Base-by-base conservation (phyloP, 176 grass and related monocot species). In the Musa acuminata region DNA sequence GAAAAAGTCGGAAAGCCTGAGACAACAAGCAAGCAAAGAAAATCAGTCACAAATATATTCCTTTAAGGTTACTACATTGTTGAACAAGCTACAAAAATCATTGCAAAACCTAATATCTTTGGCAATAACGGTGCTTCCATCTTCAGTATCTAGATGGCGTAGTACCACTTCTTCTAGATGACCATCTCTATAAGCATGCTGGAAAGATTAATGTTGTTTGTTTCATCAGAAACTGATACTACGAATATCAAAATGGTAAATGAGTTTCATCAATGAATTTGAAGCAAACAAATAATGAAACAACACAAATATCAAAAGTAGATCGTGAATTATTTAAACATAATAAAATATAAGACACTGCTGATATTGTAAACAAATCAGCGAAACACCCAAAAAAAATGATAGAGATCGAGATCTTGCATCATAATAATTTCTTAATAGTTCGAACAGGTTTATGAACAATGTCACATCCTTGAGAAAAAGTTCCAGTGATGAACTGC, bases 101-200 rank as follows among this genome's bases (percentile, higher is more conserved):
- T 54, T 73, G 71, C 11, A 73, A 63, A 72, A 91, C 95, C 95
- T 91, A 69, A 94, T 99, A 74, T 89, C 81, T 81, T 99, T 99
- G 64, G 89, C 90, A 75, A 99, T 99, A 68, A 99, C 78, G 70
- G 90, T 89, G 71, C 59, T 91, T 77, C 90, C 95, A 73, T 99
- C 95, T 72, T 94, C 90, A 75, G 86, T 79, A 89, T 99, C 95
- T 84, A 99, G 86, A 89, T 94, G 95, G 29, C 95, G 81, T 75
- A 99, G 57, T 70, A 80, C 67, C 16, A 94, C 86, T 79, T 99
- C 90, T 89, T 99, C 95, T 86, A 99, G 78, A 24, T 81, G 86
- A 17, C 90, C 90, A 76, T 94, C 90, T 85, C 86, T 89, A 67
- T 99, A 94, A 25, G 88, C 90, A 85, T 99, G 95, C 95, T 94